phyloP scores from a whole-genome alignment of 2,329 filamentous ascomycete genomes.

The Ophiostoma triangulosporum region DNA sequence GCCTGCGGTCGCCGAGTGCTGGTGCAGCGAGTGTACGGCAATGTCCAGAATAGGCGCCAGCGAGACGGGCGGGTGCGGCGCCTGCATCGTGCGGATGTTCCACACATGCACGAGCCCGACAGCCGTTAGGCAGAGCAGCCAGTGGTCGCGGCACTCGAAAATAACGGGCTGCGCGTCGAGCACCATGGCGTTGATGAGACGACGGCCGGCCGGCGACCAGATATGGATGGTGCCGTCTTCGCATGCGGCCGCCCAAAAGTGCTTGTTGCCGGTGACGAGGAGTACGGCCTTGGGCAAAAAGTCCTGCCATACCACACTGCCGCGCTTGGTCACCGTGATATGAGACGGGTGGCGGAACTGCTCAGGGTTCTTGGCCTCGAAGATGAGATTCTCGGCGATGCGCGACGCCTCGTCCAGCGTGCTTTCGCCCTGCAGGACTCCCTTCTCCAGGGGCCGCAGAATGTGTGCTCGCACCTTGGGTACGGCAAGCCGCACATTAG shows the following conservation, averaged over 20 bases:
- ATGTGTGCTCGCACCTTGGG: conserved; percentile 78
- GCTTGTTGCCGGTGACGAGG: conserved; percentile 78
- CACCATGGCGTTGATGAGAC: conserved; percentile 71
- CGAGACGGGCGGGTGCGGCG: conserved; percentile 81
- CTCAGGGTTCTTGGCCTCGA: conserved; percentile 79
- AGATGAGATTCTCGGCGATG: conserved; percentile 54
- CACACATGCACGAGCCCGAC: conserved; percentile 85
- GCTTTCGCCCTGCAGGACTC: conserved; percentile 38
- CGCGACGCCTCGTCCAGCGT: conserved; percentile 48
- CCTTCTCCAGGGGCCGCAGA: conserved; percentile 63
- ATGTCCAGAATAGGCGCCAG: conserved; percentile 80
- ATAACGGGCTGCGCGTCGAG: conserved; percentile 90
- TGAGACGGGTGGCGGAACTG: conserved; percentile 70
- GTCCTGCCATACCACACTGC: conserved; percentile 80
- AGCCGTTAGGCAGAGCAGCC: conserved; percentile 79
- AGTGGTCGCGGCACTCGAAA: conserved; percentile 77
- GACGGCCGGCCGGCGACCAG: conserved; percentile 84
- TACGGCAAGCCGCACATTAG: conserved; percentile 74
- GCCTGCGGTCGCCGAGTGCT: conserved; percentile 58
- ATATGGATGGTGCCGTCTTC: conserved; percentile 84
- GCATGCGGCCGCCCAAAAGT: conserved; percentile 85
- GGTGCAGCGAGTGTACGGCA: conserved; percentile 64
- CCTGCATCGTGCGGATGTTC: conserved; percentile 72
- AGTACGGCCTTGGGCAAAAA: conserved; percentile 77
- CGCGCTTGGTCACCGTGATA: conserved; percentile 68